Evolutionary conservation across 805 yeast species (phyloP).

Genomic region (Schizosaccharomyces pombe): DNA sequence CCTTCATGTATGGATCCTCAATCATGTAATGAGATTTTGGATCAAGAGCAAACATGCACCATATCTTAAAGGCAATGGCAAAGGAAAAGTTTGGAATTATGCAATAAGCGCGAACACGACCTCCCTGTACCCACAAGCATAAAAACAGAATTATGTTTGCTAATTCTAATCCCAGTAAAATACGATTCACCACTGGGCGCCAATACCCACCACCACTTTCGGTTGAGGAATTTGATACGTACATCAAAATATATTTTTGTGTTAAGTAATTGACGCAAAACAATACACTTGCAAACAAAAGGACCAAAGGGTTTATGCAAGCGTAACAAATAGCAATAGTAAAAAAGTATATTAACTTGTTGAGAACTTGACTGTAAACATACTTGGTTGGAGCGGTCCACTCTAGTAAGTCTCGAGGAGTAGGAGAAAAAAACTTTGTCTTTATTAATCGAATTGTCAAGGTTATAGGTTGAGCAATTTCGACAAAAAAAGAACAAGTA

Average conservation of each 20-base stretch:
- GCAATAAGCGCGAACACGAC: background rate
- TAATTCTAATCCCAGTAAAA: conserved; percentile 16
- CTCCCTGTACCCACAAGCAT: conserved; percentile 17
- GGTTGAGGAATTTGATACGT: conserved; percentile 17
- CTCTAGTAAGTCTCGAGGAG: conserved; percentile 14
- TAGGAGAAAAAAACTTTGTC: conserved; percentile 12
- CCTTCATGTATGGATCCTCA: background rate
- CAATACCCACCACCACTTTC: conserved; percentile 19
- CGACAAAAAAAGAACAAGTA: conserved; percentile 10
- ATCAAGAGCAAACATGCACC: background rate
- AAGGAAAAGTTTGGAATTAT: background rate
- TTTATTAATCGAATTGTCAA: conserved; percentile 12
- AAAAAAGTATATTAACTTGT: background rate
- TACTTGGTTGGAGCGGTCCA: conserved; percentile 13
- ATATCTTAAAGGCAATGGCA: background rate
- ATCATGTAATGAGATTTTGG: background rate
- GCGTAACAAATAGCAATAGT: background rate
- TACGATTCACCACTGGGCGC: conserved; percentile 16
- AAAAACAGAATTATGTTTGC: conserved; percentile 18
- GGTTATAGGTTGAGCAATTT: conserved; percentile 14
- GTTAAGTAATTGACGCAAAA: conserved; percentile 15
- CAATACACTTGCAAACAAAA: background rate
- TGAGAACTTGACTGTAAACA: conserved; percentile 12
- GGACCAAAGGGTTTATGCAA: background rate
- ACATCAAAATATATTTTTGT: conserved; percentile 17